phyloP scores from a whole-genome alignment of 345 rosid species.

The Lepidium aucheri region DNA sequence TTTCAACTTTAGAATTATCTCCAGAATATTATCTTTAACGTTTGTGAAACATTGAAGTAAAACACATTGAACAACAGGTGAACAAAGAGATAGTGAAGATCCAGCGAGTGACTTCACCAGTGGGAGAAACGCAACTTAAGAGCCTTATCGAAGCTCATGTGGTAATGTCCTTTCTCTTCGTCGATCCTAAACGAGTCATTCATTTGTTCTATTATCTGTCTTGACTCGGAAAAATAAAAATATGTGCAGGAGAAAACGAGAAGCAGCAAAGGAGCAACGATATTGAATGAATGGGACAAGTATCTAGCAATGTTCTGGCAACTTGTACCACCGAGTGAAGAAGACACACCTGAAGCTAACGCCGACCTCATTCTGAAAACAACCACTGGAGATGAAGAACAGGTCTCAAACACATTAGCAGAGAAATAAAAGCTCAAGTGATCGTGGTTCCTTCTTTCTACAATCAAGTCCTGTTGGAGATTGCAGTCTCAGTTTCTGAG shows the following conservation, averaged over 20 bases:
- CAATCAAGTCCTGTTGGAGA: constrained; percentile 14
- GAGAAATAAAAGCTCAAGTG: not conserved
- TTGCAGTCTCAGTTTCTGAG: constrained; percentile 5
- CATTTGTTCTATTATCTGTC: not conserved
- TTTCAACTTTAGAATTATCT: constrained; percentile 15
- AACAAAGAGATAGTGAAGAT: constrained; percentile 92
- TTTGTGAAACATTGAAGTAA: not conserved
- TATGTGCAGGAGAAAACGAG: constrained; percentile 98
- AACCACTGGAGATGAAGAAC: constrained; percentile 39
- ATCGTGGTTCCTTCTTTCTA: constrained; percentile 8
- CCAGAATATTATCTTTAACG: not conserved
- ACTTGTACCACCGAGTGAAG: constrained; percentile 97
- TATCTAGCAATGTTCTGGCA: constrained; percentile 86
- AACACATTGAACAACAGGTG: constrained; percentile 41
- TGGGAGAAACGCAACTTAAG: constrained; percentile 91
- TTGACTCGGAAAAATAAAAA: no score
- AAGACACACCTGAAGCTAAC: constrained; percentile 94
- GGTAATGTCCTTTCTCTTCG: constrained; percentile 29
- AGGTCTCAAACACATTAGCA: constrained; percentile 10
- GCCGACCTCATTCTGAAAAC: constrained; percentile 48
- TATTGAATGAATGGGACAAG: constrained; percentile 73
- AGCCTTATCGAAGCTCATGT: constrained; percentile 81
- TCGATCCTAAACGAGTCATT: not conserved
- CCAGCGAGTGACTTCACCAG: constrained; percentile 83
- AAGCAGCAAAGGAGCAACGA: constrained; percentile 64